Base-by-base conservation (phyloP, 2,329 filamentous ascomycete genomes). In the Colletotrichum sp. region DNA sequence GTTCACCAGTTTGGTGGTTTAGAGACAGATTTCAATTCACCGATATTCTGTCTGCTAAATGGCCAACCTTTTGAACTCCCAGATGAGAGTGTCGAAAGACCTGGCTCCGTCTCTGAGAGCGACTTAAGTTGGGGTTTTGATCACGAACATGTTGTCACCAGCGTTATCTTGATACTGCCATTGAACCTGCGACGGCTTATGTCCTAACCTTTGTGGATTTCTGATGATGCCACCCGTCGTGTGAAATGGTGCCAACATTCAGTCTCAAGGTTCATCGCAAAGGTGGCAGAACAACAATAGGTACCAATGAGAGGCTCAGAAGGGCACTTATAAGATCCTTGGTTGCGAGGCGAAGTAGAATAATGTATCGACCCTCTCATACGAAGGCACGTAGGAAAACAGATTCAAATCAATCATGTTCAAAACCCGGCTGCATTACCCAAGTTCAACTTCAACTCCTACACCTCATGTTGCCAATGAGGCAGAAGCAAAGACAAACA, bases 221-320 rank as follows among this genome's bases (percentile, higher is more conserved):
- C 44, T 52, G 0, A 52, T 52, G n/a, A 22, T 52, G n/a, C 12
- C n/a, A 25, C n/a, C 44, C 2, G 0, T n/a, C 9, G 39, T n/a
- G 0, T 0, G 0, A 48, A n/a, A 0, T 13, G 0, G 13, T 22
- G 7, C 44, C 11, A 12, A 52, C 0, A 22, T 22, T 7, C 44
- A 13, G 0, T 25, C 0, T 25, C 44, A 52, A 25, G n/a, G n/a
- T 52, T 48, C 19, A 48, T 19, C n/a, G 44, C 0, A 22, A 52
- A 48, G 39, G 9, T 48, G 11, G 44, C 44, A 22, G n/a, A 22
- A 52, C n/a, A 19, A n/a, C 39, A n/a, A 44, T 16, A 9, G 36
- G 1, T 1, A 39, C 0, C 15, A 44, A 19, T 44, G 16, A 1
- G 36, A 39, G 32, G 36, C 36, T 39, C 36, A 44, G 9, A n/a